phyloP scores from a whole-genome alignment of 345 rosid genomes.

The Carallia brachiata region DNA sequence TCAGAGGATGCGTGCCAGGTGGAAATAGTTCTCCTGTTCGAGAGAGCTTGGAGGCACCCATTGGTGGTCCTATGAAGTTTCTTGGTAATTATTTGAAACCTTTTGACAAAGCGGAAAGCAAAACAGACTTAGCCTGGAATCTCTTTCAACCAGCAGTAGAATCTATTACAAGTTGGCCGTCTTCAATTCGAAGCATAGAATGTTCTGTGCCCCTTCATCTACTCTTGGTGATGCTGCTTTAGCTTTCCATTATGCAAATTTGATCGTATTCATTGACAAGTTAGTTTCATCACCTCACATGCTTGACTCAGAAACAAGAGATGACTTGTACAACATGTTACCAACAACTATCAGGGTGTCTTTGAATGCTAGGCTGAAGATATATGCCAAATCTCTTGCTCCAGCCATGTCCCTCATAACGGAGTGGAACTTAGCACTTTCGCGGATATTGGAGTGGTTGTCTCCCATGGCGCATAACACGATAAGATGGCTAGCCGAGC shows the following conservation, averaged over 20 bases:
- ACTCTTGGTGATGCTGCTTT: conserved; percentile 65
- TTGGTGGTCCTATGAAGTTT: conserved; percentile 41
- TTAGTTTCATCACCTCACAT: conserved; percentile 45
- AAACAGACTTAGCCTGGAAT: conserved; percentile 15
- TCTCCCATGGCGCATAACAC: conserved; percentile 59
- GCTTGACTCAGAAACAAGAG: conserved; percentile 44
- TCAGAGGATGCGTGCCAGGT: conserved; percentile 42
- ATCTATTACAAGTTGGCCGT: conserved; percentile 37
- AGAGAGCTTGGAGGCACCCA: conserved; percentile 26
- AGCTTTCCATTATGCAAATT: conserved; percentile 55
- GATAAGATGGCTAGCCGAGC: conserved; percentile 58
- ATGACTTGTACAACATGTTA: conserved; percentile 56
- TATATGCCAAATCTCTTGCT: conserved; percentile 27
- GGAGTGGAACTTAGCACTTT: conserved; percentile 44
- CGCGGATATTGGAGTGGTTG: conserved; percentile 52
- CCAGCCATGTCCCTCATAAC: conserved; percentile 39
- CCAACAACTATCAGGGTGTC: conserved; percentile 39
- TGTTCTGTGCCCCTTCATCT: conserved; percentile 39
- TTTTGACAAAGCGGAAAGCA: conserved; percentile 9
- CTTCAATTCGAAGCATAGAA: conserved; percentile 33
- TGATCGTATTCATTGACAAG: conserved; percentile 53
- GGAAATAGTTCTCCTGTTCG: conserved; percentile 35
- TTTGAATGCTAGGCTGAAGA: conserved; percentile 42
- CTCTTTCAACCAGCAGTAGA: conserved; percentile 20
- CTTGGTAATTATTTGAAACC: conserved; percentile 19